Evolutionary conservation across 257 asterid genomes (phyloP).

Genomic region (Lavandula angustifolia): DNA sequence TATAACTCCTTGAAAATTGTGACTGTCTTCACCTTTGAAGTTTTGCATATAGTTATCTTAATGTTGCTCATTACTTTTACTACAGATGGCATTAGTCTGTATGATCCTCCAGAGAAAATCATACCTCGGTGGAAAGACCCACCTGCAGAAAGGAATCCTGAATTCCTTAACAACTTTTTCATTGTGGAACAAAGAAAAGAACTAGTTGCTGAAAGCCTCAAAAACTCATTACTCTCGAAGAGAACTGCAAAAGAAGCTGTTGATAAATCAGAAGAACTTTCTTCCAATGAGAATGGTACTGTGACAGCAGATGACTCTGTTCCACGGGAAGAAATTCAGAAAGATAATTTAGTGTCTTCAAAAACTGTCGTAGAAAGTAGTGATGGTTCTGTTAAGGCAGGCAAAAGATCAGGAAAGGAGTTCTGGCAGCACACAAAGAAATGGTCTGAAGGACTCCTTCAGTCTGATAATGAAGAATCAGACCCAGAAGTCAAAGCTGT

Average conservation of each 20-base stretch:
- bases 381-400: slow-evolving; percentile 79
- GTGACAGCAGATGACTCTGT: slow-evolving; percentile 32
- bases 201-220: slow-evolving; percentile 42
- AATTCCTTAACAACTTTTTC: slow-evolving; percentile 56
- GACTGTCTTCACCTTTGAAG: not conserved
- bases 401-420: slow-evolving; percentile 80
- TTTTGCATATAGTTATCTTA: slow-evolving; percentile 13
- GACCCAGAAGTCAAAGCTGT: slow-evolving; percentile 79
- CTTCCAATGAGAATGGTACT: slow-evolving; percentile 36
- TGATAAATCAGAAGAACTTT: slow-evolving; percentile 44
- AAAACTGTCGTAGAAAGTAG: slow-evolving; percentile 82
- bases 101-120: slow-evolving; percentile 85
- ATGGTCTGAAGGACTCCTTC: slow-evolving; percentile 87
- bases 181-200: slow-evolving; percentile 48
- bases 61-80: slow-evolving; percentile 27
- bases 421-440: slow-evolving; percentile 96
- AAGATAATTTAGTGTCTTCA: slow-evolving; percentile 44
- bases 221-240: slow-evolving; percentile 42
- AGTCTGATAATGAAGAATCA: slow-evolving; percentile 74
- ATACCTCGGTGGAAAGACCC: slow-evolving; percentile 90
- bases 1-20: not conserved
- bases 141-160: slow-evolving; percentile 69
- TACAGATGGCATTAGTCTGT: slow-evolving; percentile 86
- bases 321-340: slow-evolving; percentile 30
- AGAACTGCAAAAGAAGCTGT: slow-evolving; percentile 30